Base-by-base conservation (phyloP, 352 stramenopile species). In the Phytophthora crassamura region DNA sequence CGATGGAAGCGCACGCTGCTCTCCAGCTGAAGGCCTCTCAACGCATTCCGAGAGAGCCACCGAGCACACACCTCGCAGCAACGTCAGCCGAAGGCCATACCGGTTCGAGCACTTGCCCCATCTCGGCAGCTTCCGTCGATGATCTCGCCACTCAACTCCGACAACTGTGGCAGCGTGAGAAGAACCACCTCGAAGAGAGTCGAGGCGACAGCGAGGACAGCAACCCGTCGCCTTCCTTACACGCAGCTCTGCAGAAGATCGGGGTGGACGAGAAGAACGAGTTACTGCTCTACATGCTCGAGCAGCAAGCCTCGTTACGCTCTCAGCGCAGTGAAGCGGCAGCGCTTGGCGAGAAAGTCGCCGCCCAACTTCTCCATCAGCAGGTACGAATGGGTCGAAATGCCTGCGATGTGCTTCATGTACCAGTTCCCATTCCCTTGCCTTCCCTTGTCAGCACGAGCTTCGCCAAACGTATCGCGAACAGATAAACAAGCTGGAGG, bases 301-400 rank as follows among this genome's bases (percentile, higher is more conserved):
- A 72, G 28, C 81, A 88, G 35, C 53, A 77, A 7, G 67, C 68
- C 3, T 36, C 62, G 28, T 55, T 82, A 12, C 68, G 79, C 41
- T 40, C 47, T 1, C 80, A 90, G 47, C 76, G 82, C 4, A 65
- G 64, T 47, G 77, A 89, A 45, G 78, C 79, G 10, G 69, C 75
- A n/a, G 71, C 63, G 0, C 53, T 94, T 10, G 82, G 82, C 32
- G 84, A 94, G 57, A 75, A 80, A 49, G 82, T 94, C 57, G 80
- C 86, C 0, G 75, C 77, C 2, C 72, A 91, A 60, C 75, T 94
- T 28, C 69, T 93, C 48, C 71, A 76, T 18, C 78, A 94, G 55
- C 86, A 93, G 77, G 82, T 77, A 39, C 40, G 25, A 16, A 28
- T 33, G 30, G 16, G 36, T 15, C 18, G 9, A 46, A 28, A 39